phyloP scores from a whole-genome alignment of 306 rosid genomes.

The Dalbergia cochinchinensis region DNA sequence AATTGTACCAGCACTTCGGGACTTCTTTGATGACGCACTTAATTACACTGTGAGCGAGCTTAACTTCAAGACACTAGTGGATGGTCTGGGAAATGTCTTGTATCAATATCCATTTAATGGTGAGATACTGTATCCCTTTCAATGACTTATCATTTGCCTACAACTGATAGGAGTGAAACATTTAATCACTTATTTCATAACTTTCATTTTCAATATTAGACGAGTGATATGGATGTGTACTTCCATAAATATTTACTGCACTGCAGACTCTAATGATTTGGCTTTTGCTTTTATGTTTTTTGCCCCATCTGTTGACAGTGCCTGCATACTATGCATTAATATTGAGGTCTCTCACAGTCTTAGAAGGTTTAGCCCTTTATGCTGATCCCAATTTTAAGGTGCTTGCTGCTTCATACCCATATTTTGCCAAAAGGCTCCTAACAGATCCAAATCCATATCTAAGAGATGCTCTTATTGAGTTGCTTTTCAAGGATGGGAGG shows the following conservation, averaged over 20 bases:
- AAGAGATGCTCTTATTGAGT: constrained; percentile 92
- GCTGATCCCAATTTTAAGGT: constrained; percentile 98
- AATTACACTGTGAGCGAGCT: constrained; percentile 89
- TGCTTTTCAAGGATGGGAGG: constrained; percentile 91
- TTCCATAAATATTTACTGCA: constrained; percentile 20
- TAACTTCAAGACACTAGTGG: constrained; percentile 92
- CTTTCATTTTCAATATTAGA: constrained; percentile 28
- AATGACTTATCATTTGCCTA: constrained; percentile 1
- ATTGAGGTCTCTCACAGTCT: constrained; percentile 91
- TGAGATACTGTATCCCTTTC: constrained; percentile 55
- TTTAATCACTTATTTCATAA: background rate
- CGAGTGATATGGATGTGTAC: constrained; percentile 33
- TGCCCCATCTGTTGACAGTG: constrained; percentile 61
- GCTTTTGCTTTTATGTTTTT: constrained; percentile 32
- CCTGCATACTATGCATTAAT: constrained; percentile 96
- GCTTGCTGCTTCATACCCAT: constrained; percentile 97
- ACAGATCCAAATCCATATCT: constrained; percentile 98
- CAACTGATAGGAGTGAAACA: background rate
- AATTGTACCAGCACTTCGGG: constrained; percentile 84
- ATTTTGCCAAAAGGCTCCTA: constrained; percentile 94
- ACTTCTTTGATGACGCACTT: constrained; percentile 92
- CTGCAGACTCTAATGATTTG: constrained; percentile 46
- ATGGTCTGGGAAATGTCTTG: constrained; percentile 92
- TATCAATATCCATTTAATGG: constrained; percentile 95
- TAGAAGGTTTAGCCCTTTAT: constrained; percentile 92